Evolutionary conservation across 2,329 filamentous ascomycete species (phyloP).

Genomic region (Huntiella bhutanensis): DNA sequence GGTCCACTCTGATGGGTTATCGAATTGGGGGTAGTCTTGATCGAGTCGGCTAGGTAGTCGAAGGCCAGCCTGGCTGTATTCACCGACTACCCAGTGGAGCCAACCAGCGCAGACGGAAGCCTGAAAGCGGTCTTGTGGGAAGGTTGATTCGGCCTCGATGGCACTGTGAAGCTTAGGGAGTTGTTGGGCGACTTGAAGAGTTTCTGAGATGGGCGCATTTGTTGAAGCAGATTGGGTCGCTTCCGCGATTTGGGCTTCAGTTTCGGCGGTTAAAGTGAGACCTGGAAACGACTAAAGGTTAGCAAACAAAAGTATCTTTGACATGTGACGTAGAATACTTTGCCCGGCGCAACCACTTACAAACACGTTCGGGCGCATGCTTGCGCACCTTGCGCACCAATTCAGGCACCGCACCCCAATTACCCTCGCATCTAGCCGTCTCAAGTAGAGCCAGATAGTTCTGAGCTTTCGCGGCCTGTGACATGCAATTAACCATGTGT

Average conservation of each 20-base stretch:
- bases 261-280: slow-evolving; percentile 49
- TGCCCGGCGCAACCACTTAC: slow-evolving; percentile 32
- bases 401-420: slow-evolving; percentile 75
- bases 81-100: slow-evolving; percentile 61
- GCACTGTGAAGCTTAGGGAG: slow-evolving; percentile 33
- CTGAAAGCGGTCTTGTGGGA: slow-evolving; percentile 48
- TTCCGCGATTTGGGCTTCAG: slow-evolving; percentile 45
- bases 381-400: slow-evolving; percentile 85
- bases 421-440: slow-evolving; percentile 67
- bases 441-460: slow-evolving; percentile 72
- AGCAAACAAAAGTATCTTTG: slow-evolving; percentile 4
- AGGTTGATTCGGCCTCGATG: slow-evolving; percentile 36
- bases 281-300: slow-evolving; percentile 25
- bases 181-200: slow-evolving; percentile 26
- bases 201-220: slow-evolving; percentile 24
- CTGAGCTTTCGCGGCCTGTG: slow-evolving; percentile 43
- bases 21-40: slow-evolving; percentile 31
- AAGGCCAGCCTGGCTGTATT: slow-evolving; percentile 42
- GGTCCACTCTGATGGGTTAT: slow-evolving; percentile 54
- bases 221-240: slow-evolving; percentile 24
- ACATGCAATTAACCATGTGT: neutral
- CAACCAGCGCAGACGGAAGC: slow-evolving; percentile 69
- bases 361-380: slow-evolving; percentile 69
- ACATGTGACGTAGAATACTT: neutral
- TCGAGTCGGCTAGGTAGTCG: slow-evolving; percentile 46